phyloP scores from a whole-genome alignment of 2,329 filamentous ascomycete genomes.

The Chrysoporthe deuterocubensis region DNA sequence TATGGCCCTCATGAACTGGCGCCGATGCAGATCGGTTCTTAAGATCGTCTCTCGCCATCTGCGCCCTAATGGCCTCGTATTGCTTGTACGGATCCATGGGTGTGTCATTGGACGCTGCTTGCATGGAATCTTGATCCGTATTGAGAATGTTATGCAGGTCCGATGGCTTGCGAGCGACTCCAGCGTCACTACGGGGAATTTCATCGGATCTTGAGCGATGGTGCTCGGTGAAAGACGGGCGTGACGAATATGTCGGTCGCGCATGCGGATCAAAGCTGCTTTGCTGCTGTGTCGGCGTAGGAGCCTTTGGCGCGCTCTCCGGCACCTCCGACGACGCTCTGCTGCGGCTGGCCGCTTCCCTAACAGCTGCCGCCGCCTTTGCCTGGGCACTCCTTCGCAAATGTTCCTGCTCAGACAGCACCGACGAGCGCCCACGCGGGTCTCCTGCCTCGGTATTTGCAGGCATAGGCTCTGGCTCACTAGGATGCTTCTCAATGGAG shows the following conservation, averaged over 20 bases:
- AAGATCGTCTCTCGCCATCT: conserved; percentile 16
- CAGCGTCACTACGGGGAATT: neutral
- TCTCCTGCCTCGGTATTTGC: neutral
- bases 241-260: neutral
- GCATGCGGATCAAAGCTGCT: neutral
- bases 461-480: neutral
- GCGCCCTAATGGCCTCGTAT: conserved; percentile 23
- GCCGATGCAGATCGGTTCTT: conserved; percentile 17
- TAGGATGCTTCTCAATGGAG: neutral
- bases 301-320: neutral
- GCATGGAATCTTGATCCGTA: neutral
- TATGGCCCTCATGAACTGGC: conserved; percentile 13
- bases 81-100: conserved; percentile 21
- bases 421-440: neutral
- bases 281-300: no score
- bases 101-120: conserved; percentile 1
- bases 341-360: conserved; percentile 25
- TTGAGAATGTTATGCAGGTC: conserved; percentile 21
- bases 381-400: conserved; percentile 22
- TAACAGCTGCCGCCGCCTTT: conserved; percentile 24
- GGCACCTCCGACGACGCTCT: conserved; percentile 24
- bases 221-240: conserved; percentile 12
- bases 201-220: conserved; percentile 25
- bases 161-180: conserved; percentile 9
- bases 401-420: conserved; percentile 21